phyloP scores from a whole-genome alignment of 148 eudicot species.

The Euryodendron excelsum region DNA sequence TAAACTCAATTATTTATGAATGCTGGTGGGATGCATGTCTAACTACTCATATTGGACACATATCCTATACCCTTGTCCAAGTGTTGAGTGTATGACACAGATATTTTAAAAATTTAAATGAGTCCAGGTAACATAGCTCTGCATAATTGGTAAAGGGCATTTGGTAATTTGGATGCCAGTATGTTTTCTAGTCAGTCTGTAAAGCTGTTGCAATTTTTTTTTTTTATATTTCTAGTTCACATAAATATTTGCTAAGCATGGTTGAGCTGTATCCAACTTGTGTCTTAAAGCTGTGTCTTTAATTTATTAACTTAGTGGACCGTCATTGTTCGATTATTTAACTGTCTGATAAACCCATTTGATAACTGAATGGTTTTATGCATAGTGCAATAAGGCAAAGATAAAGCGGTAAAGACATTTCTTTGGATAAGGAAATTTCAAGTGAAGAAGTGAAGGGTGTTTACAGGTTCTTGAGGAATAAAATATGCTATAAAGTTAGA shows the following conservation, averaged over 20 bases:
- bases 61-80: no score
- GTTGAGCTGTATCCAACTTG: neutral
- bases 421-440: neutral
- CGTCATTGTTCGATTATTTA: neutral
- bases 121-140: no score
- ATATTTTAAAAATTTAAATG: no score
- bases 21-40: no score
- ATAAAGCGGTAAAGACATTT: neutral
- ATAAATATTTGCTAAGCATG: neutral
- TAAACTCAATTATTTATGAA: no score
- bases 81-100: no score
- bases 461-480: neutral
- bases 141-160: neutral
- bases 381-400: neutral
- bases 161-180: neutral
- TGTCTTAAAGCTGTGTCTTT: neutral
- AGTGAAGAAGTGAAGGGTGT: constrained; percentile 4
- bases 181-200: neutral
- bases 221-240: neutral
- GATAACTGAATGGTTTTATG: neutral
- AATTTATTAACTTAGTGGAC: neutral
- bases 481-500: neutral
- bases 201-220: neutral
- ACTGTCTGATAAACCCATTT: neutral
- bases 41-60: no score